These are phyloP conservation scores for Tanacetum coccineum DNA, from an alignment of 129 eudicot species.

Conservation along the genomic window DNA sequence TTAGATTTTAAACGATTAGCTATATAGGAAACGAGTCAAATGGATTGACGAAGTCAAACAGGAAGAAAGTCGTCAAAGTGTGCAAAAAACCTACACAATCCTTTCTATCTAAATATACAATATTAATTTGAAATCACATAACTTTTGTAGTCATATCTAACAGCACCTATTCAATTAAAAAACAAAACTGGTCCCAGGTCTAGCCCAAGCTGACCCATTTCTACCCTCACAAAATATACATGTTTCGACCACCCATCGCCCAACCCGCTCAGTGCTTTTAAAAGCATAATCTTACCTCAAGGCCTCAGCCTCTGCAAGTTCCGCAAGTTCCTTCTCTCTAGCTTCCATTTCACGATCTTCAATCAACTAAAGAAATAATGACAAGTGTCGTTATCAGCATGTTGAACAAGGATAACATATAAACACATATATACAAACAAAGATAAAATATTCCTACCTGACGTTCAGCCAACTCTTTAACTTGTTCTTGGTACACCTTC, in stretches of 20 bases:
- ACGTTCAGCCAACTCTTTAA: conserved; percentile 82
- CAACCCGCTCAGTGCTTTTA: neutral
- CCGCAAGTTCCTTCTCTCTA: conserved; percentile 51
- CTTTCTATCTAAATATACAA: neutral
- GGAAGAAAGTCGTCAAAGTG: neutral
- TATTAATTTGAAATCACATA: neutral
- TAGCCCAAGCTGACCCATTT: conserved; percentile 13
- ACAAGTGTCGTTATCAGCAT: neutral
- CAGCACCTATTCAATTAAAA: neutral
- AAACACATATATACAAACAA: neutral
- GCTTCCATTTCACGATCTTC: conserved; percentile 91
- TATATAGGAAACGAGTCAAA: too few relatives aligned
- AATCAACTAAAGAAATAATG: conserved; percentile 48
- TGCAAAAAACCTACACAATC: neutral
- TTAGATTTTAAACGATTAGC: neutral
- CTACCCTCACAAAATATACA: neutral
- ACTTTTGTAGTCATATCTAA: neutral
- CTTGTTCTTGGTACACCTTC: conserved; percentile 82
- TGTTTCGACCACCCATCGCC: neutral
- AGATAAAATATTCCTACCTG: conserved; percentile 48
- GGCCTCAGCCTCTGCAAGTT: conserved; percentile 51
- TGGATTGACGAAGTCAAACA: neutral
- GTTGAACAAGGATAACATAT: neutral
- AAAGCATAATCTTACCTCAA: conserved; percentile 41
- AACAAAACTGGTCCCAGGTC: neutral